These are phyloP conservation scores for Xylariaceae sp. DNA, from an alignment of 2,329 filamentous ascomycete species.

Conservation along the genomic window DNA sequence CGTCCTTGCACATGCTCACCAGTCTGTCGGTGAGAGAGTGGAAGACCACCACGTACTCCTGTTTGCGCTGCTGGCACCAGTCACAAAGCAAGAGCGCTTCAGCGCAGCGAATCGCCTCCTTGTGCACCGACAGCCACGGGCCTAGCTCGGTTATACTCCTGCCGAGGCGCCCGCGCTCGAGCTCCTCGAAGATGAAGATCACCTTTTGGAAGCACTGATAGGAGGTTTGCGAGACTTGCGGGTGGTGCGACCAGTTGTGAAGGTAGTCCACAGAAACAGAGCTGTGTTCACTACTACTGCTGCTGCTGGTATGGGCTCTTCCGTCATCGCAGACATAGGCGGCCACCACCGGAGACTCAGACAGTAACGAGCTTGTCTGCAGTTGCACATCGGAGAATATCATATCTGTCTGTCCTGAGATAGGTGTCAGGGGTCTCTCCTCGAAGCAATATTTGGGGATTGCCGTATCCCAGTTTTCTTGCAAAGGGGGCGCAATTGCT, in stretches of 20 bases:
- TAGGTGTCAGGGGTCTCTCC: conserved; percentile 2
- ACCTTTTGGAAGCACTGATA: conserved; percentile 10
- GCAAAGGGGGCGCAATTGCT: conserved; percentile 1
- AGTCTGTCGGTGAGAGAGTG: no score
- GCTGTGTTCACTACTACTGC: no score
- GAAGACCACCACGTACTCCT: no score
- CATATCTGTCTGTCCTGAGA: background rate
- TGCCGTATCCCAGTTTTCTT: background rate
- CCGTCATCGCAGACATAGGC: conserved; percentile 1
- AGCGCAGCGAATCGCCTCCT: conserved; percentile 11
- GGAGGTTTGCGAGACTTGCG: conserved; percentile 1
- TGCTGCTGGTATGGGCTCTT: no score
- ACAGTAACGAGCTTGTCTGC: conserved; percentile 3
- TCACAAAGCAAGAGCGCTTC: no score
- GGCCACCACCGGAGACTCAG: background rate
- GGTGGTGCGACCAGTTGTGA: no score
- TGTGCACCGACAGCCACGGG: conserved; percentile 8
- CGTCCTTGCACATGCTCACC: no score
- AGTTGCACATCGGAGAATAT: no score
- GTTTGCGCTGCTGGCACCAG: no score
- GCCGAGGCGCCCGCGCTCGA: conserved; percentile 2
- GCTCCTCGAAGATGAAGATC: conserved; percentile 7
- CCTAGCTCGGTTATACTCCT: conserved; percentile 4
- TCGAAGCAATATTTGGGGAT: conserved; percentile 1
- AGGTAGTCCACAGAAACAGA: no score